Conservation (phyloP, 1,284 basidiomycete genomes). For the Rugosomyces carneus region DNA sequence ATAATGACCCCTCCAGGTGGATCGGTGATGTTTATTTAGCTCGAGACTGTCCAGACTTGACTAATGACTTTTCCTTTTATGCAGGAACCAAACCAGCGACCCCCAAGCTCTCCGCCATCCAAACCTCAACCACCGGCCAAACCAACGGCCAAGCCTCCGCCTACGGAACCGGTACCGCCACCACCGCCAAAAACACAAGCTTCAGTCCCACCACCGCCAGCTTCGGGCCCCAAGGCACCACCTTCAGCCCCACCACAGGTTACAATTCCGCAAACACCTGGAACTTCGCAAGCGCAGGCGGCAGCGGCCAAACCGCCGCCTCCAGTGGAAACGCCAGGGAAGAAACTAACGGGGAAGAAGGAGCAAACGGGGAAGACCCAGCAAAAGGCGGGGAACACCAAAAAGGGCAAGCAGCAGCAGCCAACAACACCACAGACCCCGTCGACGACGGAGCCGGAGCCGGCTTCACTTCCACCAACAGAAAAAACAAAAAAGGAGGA, state of each 20-base stretch:
- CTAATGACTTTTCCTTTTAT: conserved; percentile 5
- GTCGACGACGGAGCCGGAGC: conserved; percentile 1
- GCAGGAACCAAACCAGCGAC: background rate
- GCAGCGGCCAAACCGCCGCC: too few relatives aligned
- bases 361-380: background rate
- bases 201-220: too few relatives aligned
- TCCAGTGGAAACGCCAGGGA: background rate
- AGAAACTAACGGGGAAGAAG: background rate
- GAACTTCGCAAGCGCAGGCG: too few relatives aligned
- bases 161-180: background rate
- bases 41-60: background rate
- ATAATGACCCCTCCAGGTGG: conserved; percentile 23
- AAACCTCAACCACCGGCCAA: conserved; percentile 2
- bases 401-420: background rate
- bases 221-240: too few relatives aligned
- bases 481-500: conserved; percentile 1
- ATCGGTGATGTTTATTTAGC: conserved; percentile 23
- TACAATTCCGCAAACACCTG: too few relatives aligned
- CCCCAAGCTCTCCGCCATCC: background rate
- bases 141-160: background rate
- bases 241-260: too few relatives aligned
- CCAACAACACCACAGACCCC: background rate
- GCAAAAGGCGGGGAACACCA: background rate
- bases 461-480: background rate
- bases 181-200: conserved; percentile 1